Evolutionary conservation across 1,284 basidiomycete species (phyloP), one percentile per base, ranked within the genome.

Genomic region (Cutaneotrichosporon arboriforme): DNA sequence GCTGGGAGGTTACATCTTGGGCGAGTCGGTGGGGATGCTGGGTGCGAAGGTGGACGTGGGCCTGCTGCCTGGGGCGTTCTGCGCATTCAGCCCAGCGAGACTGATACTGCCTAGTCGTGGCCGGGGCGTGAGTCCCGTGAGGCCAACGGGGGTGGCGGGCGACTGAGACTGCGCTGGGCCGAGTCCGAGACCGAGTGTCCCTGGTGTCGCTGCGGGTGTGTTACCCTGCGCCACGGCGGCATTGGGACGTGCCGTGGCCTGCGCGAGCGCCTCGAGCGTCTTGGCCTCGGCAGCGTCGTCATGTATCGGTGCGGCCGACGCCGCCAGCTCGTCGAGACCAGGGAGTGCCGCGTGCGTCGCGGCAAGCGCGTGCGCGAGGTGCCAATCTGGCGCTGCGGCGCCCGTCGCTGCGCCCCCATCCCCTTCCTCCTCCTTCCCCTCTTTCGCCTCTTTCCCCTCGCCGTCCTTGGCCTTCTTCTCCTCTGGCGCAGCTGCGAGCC

Each of bases 311-410:
- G 49, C 18, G 0, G 64, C 61, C 1, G 51, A 38, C 4, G 52
- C 47, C 0, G 68, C 59, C 17, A 65, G 47, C 13, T 39, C 47
- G 22, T 66, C 57, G 2, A 70, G 56, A 7, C 56, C 54, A 1
- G 50, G 45, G 14, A 70, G 43, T 0, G 68, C 54, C 4, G 53
- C 45, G 7, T 63, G 58, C 21, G 71, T 71, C 4, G 64, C 52
- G 21, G 54, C 46, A 0, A 73, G 58, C 3, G 71, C 69, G 47
- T 70, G 61, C 45, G 65, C 65, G 22, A 73, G 63, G 46, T 64
- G 59, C 60, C 62, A 71, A 52, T 73, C 68, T 4, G 67, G 64
- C 31, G 33, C 33, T 9, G 49, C 14, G 4, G 23, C 31, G 37
- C 14, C 12, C 12, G n/a, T 21, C 4, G 17, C 38, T 4, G 15